Percentiles rank a stretch among this genome's conserved stretches.
These are phyloP conservation scores for Prunus dulcis DNA, from an alignment of 306 rosid genomes.

Conservation along the genomic window DNA sequence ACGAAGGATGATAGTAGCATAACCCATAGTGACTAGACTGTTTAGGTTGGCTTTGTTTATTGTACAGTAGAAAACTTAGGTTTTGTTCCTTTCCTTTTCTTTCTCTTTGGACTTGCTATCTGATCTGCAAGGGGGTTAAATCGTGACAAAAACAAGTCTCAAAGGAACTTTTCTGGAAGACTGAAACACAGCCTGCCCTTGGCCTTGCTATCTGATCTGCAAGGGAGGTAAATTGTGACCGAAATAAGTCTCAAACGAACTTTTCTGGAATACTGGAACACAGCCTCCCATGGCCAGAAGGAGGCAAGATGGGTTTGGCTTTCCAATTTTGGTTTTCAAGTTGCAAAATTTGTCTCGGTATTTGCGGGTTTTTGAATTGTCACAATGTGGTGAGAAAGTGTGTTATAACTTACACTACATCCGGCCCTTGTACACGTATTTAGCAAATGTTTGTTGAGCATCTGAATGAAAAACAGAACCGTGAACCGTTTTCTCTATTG, in stretches of 20 bases:
- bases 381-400: neutral
- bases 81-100: neutral
- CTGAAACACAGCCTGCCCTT: neutral
- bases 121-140: constrained; percentile 4
- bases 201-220: constrained; percentile 2
- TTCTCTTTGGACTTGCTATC: neutral
- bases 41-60: constrained; percentile 31
- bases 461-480: neutral
- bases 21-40: constrained; percentile 30
- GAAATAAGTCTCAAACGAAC: neutral
- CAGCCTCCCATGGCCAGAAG: no score
- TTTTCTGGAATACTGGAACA: neutral
- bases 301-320: neutral
- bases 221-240: constrained; percentile 3
- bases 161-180: neutral
- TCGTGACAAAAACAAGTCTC: constrained; percentile 1
- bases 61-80: constrained; percentile 33
- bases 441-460: neutral
- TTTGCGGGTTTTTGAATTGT: neutral
- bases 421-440: neutral
- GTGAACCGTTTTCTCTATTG: neutral
- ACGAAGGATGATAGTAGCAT: constrained; percentile 28
- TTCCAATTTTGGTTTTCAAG: constrained; percentile 2
- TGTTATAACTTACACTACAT: neutral
- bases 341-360: neutral